Percentiles rank a stretch among this genome's conserved stretches.
Evolutionary conservation across 2,329 filamentous ascomycete species (phyloP).

Genomic region (Lasiodiplodia sp.): DNA sequence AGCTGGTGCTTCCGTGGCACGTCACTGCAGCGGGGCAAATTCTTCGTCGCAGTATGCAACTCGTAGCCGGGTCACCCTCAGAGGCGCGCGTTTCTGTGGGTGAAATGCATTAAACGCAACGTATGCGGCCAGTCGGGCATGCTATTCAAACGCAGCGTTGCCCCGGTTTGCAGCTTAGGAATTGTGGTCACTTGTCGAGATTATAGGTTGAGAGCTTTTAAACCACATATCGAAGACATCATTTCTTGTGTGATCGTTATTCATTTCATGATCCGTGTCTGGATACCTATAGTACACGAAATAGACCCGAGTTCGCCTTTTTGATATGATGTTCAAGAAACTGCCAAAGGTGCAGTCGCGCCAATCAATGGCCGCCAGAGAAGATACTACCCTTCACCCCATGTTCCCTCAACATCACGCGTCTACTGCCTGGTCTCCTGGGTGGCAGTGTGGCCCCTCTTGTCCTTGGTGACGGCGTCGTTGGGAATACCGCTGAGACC

Average conservation of each 20-base stretch:
- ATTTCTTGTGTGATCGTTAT: neutral
- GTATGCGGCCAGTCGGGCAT: neutral
- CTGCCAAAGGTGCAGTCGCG: neutral
- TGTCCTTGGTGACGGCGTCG: slow-evolving; percentile 63
- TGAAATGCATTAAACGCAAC: neutral
- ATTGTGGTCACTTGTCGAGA: neutral
- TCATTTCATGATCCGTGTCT: slow-evolving; percentile 12
- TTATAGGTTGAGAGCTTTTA: neutral
- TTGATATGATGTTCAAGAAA: neutral
- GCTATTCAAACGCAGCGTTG: neutral
- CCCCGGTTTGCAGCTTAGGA: neutral
- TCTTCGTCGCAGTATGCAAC: neutral
- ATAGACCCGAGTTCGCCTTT: slow-evolving; percentile 1
- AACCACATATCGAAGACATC: neutral
- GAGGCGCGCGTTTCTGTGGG: neutral
- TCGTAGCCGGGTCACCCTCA: neutral
- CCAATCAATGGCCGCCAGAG: slow-evolving; percentile 16
- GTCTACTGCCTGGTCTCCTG: slow-evolving; percentile 46
- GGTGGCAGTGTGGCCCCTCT: slow-evolving; percentile 50
- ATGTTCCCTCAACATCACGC: neutral
- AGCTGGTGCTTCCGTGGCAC: neutral
- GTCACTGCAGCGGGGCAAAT: neutral
- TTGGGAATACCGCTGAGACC: slow-evolving; percentile 63
- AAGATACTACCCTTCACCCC: neutral
- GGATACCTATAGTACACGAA: slow-evolving; percentile 1